Percentiles rank a stretch among this genome's conserved stretches.
phyloP scores from a whole-genome alignment of 2,329 filamentous ascomycete genomes.

The Aspergillus chevalieri region DNA sequence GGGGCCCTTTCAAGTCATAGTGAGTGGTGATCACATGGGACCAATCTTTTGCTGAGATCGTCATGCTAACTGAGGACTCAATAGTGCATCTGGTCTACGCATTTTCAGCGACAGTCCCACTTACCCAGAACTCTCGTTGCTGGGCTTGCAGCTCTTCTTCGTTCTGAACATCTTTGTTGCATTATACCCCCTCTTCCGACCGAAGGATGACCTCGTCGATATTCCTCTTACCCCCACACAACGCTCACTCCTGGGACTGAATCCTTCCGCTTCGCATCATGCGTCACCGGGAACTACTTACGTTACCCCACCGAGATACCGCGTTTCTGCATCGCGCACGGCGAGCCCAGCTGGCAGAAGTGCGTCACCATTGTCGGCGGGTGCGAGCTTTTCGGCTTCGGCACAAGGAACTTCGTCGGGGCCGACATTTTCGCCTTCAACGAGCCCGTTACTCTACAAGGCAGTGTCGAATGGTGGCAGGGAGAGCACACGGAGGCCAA shows the following conservation, averaged over 20 bases:
- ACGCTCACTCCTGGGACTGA: slow-evolving; percentile 74
- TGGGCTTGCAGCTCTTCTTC: slow-evolving; percentile 57
- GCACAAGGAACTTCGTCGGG: slow-evolving; percentile 32
- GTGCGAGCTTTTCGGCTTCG: slow-evolving; percentile 29
- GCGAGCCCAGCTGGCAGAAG: slow-evolving; percentile 34
- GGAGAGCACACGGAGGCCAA: slow-evolving; percentile 44
- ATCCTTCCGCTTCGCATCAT: slow-evolving; percentile 59
- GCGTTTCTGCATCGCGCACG: slow-evolving; percentile 58
- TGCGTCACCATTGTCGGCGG: slow-evolving; percentile 34
- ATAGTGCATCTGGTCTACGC: slow-evolving; percentile 31
- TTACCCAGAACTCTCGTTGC: slow-evolving; percentile 43
- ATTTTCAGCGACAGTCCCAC: slow-evolving; percentile 29
- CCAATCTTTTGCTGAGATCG: background rate
- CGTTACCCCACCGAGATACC: slow-evolving; percentile 81
- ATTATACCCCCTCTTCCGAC: slow-evolving; percentile 64
- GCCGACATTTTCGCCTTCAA: slow-evolving; percentile 49
- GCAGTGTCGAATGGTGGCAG: slow-evolving; percentile 45
- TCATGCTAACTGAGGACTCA: slow-evolving; percentile 8
- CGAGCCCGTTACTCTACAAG: slow-evolving; percentile 62
- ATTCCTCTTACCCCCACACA: slow-evolving; percentile 88
- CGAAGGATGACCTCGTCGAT: slow-evolving; percentile 72
- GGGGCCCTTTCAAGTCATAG: slow-evolving; percentile 33
- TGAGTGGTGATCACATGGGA: slow-evolving; percentile 16
- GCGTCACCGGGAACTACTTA: slow-evolving; percentile 64
- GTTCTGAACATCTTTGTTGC: slow-evolving; percentile 66